Percentiles rank a stretch among this genome's conserved stretches.
These are phyloP conservation scores for Annulohypoxylon moriforme DNA, from an alignment of 495 filamentous ascomycete genomes.

Conservation along the genomic window DNA sequence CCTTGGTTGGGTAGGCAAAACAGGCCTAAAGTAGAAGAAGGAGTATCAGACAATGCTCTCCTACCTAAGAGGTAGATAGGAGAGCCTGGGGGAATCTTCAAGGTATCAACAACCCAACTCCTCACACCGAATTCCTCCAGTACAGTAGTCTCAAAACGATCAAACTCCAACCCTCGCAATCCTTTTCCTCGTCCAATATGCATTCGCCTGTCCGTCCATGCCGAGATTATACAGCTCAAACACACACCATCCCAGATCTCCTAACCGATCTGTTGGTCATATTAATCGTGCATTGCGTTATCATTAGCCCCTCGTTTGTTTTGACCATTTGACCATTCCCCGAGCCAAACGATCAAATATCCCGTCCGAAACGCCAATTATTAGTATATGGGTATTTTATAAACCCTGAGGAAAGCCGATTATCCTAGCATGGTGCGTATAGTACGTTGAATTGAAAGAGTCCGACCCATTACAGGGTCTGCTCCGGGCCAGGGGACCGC, in stretches of 20 bases:
- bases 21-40: neutral
- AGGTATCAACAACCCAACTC: neutral
- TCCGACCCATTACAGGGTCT: conserved; percentile 9
- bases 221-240: conserved; percentile 22
- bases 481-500: conserved; percentile 16
- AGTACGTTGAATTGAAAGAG: neutral
- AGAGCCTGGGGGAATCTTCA: neutral
- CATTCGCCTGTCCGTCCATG: conserved; percentile 7
- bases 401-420: neutral
- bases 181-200: conserved; percentile 31
- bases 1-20: neutral
- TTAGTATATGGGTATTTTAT: conserved; percentile 27
- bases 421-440: neutral
- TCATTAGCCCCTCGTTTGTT: conserved; percentile 38
- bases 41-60: neutral
- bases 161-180: conserved; percentile 15
- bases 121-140: neutral
- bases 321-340: conserved; percentile 16
- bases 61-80: neutral
- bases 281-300: conserved; percentile 36
- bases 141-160: neutral
- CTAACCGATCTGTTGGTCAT: conserved; percentile 25
- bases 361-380: conserved; percentile 17
- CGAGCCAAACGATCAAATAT: conserved; percentile 19
- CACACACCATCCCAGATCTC: neutral